These are phyloP conservation scores for Coemansia sp. DNA, from an alignment of 192 early-diverging fungal genomes.

Conservation along the genomic window DNA sequence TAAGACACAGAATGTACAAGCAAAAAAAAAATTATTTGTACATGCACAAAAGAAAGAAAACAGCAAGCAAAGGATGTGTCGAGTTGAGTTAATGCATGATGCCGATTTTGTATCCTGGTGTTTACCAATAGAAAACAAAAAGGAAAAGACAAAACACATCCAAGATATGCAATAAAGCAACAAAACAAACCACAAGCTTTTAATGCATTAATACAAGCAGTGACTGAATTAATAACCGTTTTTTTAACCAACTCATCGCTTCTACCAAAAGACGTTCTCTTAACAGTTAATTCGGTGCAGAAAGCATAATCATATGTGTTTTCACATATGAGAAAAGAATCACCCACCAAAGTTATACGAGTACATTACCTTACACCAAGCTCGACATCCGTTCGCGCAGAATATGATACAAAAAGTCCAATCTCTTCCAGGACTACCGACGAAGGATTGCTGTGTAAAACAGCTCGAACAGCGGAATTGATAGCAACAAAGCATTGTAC, in stretches of 20 bases:
- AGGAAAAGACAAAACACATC: no score
- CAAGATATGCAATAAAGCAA: no score
- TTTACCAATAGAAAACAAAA: no score
- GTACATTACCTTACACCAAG: slow-evolving; percentile 43
- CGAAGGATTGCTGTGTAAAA: slow-evolving; percentile 9
- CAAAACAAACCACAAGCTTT: background rate
- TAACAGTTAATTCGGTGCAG: no score
- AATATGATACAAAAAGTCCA: slow-evolving; percentile 4
- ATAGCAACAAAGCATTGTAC: slow-evolving; percentile 7
- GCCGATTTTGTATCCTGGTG: no score
- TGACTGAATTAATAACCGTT: no score
- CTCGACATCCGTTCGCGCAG: slow-evolving; percentile 20
- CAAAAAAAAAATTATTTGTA: background rate
- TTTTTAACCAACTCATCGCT: no score
- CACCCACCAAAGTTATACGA: no score
- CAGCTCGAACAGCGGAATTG: slow-evolving; percentile 20
- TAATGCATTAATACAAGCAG: no score
- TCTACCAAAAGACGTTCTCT: no score
- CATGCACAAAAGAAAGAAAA: background rate
- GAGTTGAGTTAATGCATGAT: background rate
- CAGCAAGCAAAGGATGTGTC: background rate
- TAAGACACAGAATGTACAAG: background rate
- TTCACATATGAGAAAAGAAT: no score
- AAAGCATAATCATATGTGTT: no score
- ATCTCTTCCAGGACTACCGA: slow-evolving; percentile 14